Percentiles rank a stretch among this genome's conserved stretches.
These are phyloP conservation scores for Aureobasidium sp. DNA, from an alignment of 2,329 filamentous ascomycete genomes.

Conservation along the genomic window DNA sequence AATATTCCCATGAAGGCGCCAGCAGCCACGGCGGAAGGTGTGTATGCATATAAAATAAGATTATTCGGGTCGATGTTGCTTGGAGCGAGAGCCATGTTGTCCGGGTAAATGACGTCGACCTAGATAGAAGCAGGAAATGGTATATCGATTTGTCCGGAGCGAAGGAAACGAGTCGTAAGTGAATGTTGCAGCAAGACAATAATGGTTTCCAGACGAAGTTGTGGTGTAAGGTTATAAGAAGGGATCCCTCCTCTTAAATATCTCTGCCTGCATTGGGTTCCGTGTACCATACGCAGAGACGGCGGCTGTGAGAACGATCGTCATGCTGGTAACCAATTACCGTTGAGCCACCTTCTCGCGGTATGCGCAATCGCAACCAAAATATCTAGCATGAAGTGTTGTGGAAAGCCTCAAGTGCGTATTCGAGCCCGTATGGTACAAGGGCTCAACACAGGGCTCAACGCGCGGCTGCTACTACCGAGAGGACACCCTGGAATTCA, in stretches of 20 bases:
- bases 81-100: conserved; percentile 4
- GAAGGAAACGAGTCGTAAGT: too few species aligned
- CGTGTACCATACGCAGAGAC: neutral
- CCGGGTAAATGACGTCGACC: neutral
- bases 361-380: neutral
- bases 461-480: neutral
- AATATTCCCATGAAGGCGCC: conserved; percentile 31
- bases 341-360: neutral
- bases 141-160: neutral
- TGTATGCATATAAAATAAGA: conserved; percentile 25
- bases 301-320: neutral
- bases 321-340: neutral
- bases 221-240: neutral
- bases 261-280: neutral
- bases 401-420: neutral
- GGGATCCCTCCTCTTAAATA: neutral
- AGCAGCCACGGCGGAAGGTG: conserved; percentile 26
- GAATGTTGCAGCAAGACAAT: neutral
- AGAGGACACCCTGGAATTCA: neutral
- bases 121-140: neutral
- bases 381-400: neutral
- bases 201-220: neutral
- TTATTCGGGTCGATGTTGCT: neutral
- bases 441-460: neutral
- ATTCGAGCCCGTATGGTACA: conserved; percentile 6